Evolutionary conservation across 306 rosid genomes (phyloP), one percentile per base, ranked within the genome.

Genomic region (Inga oerstediana): DNA sequence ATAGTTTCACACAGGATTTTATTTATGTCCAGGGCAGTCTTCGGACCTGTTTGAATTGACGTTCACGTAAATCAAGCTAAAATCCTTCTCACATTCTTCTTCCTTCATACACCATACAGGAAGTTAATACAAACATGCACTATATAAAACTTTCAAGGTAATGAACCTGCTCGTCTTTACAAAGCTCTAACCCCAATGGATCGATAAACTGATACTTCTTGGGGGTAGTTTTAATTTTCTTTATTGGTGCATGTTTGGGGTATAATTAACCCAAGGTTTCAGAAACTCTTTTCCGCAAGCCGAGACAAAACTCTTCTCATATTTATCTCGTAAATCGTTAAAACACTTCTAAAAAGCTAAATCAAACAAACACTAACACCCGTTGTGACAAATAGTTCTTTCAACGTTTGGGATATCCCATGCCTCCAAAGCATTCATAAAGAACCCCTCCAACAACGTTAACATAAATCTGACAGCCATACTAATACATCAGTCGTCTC

Each of bases 401-500:
- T 7, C n/a, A 65, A 19, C 17, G 22, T 15, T 65, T 32, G 0
- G 2, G 16, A 1, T 2, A 32, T 65, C 69, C 37, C 37, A 54
- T 16, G 61, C 22, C n/a, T 54, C 62, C 10, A 4, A 30, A 30
- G 20, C 22, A 32, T 66, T 32, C 45, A 34, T 30, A 66, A 7
- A 66, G 35, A 34, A 24, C 72, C 20, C 20, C 76, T 43, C 51
- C 39, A 46, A 45, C 20, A 72, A 72, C 7, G 39, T 13, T 24
- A 8, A 62, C 35, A 27, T 62, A 24, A 61, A 62, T 62, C n/a
- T 72, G 16, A 22, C 41, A 13, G 72, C 34, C 30, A 68, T 49
- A 19, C 72, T 59, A 35, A 59, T 22, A 83, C 69, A 22, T 22
- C 46, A 72, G 13, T 76, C 66, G 72, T 19, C 77, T 75, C 58